Evolutionary conservation across 768 basidiomycete species (phyloP).

Genomic region (Leccinum subgranulosum): DNA sequence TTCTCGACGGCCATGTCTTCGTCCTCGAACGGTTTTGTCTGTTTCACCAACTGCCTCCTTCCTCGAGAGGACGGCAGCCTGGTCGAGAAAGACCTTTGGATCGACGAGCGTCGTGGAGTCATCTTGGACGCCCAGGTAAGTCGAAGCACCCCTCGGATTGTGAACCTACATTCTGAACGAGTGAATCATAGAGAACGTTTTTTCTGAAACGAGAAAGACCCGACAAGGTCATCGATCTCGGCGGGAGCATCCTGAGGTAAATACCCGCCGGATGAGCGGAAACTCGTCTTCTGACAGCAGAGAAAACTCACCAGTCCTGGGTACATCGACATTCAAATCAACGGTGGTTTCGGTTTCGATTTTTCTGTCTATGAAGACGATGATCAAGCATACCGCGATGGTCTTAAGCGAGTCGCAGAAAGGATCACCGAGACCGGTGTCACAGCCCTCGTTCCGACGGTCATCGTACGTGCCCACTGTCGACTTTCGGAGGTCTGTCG

Average conservation of each 20-base stretch:
- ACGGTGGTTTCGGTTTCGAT: slow-evolving; percentile 86
- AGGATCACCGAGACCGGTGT: slow-evolving; percentile 85
- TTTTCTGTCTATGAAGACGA: slow-evolving; percentile 79
- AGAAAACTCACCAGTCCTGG: slow-evolving; percentile 57
- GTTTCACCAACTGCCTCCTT: slow-evolving; percentile 85
- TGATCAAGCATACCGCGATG: slow-evolving; percentile 62
- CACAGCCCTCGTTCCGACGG: slow-evolving; percentile 68
- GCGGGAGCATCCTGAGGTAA: slow-evolving; percentile 74
- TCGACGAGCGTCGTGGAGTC: slow-evolving; percentile 69
- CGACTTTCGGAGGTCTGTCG: neutral
- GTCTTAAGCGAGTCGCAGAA: slow-evolving; percentile 68
- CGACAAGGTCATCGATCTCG: slow-evolving; percentile 60
- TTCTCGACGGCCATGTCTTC: slow-evolving; percentile 19
- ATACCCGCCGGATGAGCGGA: slow-evolving; percentile 3
- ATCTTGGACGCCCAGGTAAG: slow-evolving; percentile 74
- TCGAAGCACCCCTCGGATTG: neutral
- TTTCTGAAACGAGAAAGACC: slow-evolving; percentile 61
- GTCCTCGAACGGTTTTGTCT: slow-evolving; percentile 61
- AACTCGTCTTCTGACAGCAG: slow-evolving; percentile 3
- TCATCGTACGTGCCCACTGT: slow-evolving; percentile 53
- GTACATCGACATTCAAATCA: slow-evolving; percentile 84
- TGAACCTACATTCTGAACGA: neutral
- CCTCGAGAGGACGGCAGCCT: slow-evolving; percentile 78
- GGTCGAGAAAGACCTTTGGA: slow-evolving; percentile 74
- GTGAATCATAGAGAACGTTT: slow-evolving; percentile 57